Conservation (phyloP, 441 rosid species). For the Pelargonium hybrid region DNA sequence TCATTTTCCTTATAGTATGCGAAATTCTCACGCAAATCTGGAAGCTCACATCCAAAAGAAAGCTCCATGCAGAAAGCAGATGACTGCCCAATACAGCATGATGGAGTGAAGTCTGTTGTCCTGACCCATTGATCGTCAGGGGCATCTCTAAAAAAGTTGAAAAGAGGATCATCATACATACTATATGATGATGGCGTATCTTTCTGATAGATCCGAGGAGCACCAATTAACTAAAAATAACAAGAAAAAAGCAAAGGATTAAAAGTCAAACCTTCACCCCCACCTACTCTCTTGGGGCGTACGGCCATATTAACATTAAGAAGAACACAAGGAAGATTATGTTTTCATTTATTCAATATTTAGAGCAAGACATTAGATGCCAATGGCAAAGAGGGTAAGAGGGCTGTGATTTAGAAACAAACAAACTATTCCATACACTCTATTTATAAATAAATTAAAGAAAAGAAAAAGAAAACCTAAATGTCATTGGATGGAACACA, state of each 20-base stretch:
- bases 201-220: constrained; percentile 18
- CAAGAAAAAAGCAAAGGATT: not conserved
- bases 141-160: constrained; percentile 21
- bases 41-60: constrained; percentile 16
- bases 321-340: not conserved
- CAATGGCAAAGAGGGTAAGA: not conserved
- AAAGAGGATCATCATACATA: not conserved
- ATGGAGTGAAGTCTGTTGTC: constrained; percentile 34
- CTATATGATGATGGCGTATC: constrained; percentile 1
- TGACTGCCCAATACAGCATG: constrained; percentile 38
- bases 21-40: constrained; percentile 27
- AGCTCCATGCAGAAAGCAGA: constrained; percentile 36
- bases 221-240: constrained; percentile 22
- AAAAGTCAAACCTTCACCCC: constrained; percentile 1
- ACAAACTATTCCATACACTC: not conserved
- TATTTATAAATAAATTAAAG: no score
- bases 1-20: constrained; percentile 24
- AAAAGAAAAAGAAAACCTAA: not conserved
- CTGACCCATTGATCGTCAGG: constrained; percentile 34
- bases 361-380: not conserved
- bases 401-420: not conserved
- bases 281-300: not conserved
- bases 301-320: no score
- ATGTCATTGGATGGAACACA: not conserved
- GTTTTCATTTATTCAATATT: not conserved